Evolutionary conservation across 2,329 filamentous ascomycete genomes (phyloP).

Genomic region (Colletotrichum tofieldiae): DNA sequence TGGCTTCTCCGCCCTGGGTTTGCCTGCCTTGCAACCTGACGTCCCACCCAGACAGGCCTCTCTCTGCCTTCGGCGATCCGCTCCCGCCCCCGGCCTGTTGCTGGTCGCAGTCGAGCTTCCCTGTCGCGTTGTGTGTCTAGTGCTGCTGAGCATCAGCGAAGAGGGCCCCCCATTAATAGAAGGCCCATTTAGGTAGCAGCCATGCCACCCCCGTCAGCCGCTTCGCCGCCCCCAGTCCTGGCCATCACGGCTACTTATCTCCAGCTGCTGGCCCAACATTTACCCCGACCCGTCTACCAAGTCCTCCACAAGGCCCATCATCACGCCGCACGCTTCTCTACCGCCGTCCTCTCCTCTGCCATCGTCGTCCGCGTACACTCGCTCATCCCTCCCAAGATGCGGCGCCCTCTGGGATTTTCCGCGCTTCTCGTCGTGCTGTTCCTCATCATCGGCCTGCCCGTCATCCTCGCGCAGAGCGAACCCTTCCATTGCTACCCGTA

Average conservation of each 20-base stretch:
- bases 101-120: slow-evolving; percentile 3
- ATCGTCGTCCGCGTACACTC: slow-evolving; percentile 31
- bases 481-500: slow-evolving; percentile 43
- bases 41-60: neutral
- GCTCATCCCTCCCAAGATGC: slow-evolving; percentile 36
- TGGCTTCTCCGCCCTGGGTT: neutral
- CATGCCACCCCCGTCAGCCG: slow-evolving; percentile 25
- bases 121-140: neutral
- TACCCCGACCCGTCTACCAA: slow-evolving; percentile 37
- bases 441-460: slow-evolving; percentile 34
- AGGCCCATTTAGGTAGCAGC: slow-evolving; percentile 18
- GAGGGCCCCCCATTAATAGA: neutral
- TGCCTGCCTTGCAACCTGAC: neutral
- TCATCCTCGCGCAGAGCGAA: slow-evolving; percentile 36
- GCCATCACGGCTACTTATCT: slow-evolving; percentile 39
- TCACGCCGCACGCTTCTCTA: slow-evolving; percentile 4
- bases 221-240: slow-evolving; percentile 37
- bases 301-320: slow-evolving; percentile 21
- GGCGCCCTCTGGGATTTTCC: slow-evolving; percentile 34
- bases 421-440: slow-evolving; percentile 20
- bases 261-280: slow-evolving; percentile 35
- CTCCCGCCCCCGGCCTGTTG: neutral
- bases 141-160: neutral
- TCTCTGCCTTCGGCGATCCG: neutral
- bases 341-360: slow-evolving; percentile 21